These are phyloP conservation scores for Coemansia brasiliensis DNA, from an alignment of 192 early-diverging fungal genomes.

Conservation along the genomic window DNA sequence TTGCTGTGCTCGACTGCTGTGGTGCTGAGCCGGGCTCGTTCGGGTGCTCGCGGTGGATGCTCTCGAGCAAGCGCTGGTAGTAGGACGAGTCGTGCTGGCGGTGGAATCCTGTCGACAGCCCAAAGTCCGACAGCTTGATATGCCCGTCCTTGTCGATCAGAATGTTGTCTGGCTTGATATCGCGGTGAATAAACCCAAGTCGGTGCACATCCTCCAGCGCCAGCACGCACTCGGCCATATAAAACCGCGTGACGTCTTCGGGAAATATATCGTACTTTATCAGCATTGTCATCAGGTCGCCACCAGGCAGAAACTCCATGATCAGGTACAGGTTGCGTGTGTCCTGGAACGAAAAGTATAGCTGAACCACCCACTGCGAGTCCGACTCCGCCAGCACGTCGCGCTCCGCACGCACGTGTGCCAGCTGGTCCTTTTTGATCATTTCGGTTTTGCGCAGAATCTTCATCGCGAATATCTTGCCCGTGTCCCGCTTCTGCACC, in stretches of 20 bases:
- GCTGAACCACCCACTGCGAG: conserved; percentile 96
- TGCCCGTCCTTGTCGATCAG: conserved; percentile 98
- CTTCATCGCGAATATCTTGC: conserved; percentile 99
- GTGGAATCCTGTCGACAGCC: conserved; percentile 99
- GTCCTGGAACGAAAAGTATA: conserved; percentile 99
- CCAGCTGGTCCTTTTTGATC: conserved; percentile 98
- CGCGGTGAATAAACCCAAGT: conserved; percentile 92
- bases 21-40: conserved; percentile 43
- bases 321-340: conserved; percentile 90
- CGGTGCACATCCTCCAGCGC: conserved; percentile 93
- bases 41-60: conserved; percentile 59
- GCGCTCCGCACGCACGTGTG: conserved; percentile 97
- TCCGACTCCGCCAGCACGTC: conserved; percentile 96
- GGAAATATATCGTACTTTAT: conserved; percentile 98
- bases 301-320: conserved; percentile 99
- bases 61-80: conserved; percentile 81
- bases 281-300: conserved; percentile 99
- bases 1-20: conserved; percentile 17
- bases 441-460: conserved; percentile 94
- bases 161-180: conserved; percentile 86
- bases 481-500: conserved; percentile 94
- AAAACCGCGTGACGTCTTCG: conserved; percentile 97
- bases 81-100: conserved; percentile 98
- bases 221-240: conserved; percentile 94
- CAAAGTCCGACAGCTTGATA: conserved; percentile 99